Evolutionary conservation across 768 basidiomycete genomes (phyloP), one percentile per base, ranked within the genome.

Genomic region (Panellus pusillus): DNA sequence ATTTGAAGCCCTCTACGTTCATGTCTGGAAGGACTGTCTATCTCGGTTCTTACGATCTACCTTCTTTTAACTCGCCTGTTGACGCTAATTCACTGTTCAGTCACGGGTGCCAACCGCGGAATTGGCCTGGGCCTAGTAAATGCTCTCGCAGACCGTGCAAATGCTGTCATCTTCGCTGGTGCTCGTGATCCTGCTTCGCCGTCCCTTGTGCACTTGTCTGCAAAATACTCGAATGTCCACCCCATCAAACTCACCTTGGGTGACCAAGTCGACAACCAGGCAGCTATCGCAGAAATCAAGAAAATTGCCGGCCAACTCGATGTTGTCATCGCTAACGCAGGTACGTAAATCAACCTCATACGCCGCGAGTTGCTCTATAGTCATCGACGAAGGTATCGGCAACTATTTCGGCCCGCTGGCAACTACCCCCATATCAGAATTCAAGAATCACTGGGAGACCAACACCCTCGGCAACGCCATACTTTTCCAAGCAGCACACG

Each of bases 61-160:
- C 24, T 35, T 35, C 32, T 11, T 35, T 35, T 7, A 3, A 20
- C 43, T 18, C 7, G 5, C 44, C 17, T 13, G 48, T 24, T 62
- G 32, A 43, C 56, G 9, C 52, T 54, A 4, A 66, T 55, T 18
- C 62, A 60, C 19, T 46, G 45, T 31, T 44, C 64, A 43, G 58
- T 66, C 29, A 63, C 69, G 0, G 61, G 56, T 18, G 65, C 58
- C 6, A 64, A 64, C 44, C 37, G 49, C 12, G 65, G 66, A 1
- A 58, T 66, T 20, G 65, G 65, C 12, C 28, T 20, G 11, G 44
- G 19, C 24, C 31, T 46, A 11, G 44, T 46, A n/a, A 32, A 9
- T 17, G 28, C 44, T 29, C 44, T 46, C 2, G 44, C 44, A 32
- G 18, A 24, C 17, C 44, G 44, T 9, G 13, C 17, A 2, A 27